Evolutionary conservation across 140 eudicot genomes (phyloP).

Genomic region (Senecio squalidus): DNA sequence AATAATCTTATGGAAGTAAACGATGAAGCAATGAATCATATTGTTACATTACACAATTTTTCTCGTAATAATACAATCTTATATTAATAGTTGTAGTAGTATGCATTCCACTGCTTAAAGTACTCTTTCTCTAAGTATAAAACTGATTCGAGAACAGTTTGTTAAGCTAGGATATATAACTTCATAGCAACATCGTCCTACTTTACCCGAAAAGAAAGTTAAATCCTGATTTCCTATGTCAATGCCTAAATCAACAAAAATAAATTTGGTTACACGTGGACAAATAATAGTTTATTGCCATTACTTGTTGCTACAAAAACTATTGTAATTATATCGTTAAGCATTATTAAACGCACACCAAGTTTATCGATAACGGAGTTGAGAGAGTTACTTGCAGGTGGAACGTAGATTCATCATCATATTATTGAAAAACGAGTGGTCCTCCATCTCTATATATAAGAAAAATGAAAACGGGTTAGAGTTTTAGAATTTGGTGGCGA

Average conservation of each 20-base stretch:
- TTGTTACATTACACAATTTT: neutral
- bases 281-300: neutral
- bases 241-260: too few species aligned
- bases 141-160: neutral
- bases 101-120: too few species aligned
- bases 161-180: neutral
- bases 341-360: constrained; percentile 1
- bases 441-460: neutral
- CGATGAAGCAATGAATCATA: neutral
- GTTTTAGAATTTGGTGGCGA: too few species aligned
- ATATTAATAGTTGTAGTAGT: too few species aligned
- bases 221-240: neutral
- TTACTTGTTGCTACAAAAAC: neutral
- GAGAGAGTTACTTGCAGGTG: constrained; percentile 90
- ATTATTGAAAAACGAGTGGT: constrained; percentile 30
- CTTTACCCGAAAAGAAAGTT: neutral
- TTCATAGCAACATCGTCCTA: neutral
- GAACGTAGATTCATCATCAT: constrained; percentile 73
- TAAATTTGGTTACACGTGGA: too few species aligned
- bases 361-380: too few species aligned
- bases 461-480: too few species aligned
- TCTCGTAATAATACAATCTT: too few species aligned
- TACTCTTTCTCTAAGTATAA: too few species aligned
- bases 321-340: neutral
- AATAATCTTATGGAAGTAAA: neutral